Conservation (phyloP, 352 stramenopile genomes). For the Globisporangium emineosum region DNA sequence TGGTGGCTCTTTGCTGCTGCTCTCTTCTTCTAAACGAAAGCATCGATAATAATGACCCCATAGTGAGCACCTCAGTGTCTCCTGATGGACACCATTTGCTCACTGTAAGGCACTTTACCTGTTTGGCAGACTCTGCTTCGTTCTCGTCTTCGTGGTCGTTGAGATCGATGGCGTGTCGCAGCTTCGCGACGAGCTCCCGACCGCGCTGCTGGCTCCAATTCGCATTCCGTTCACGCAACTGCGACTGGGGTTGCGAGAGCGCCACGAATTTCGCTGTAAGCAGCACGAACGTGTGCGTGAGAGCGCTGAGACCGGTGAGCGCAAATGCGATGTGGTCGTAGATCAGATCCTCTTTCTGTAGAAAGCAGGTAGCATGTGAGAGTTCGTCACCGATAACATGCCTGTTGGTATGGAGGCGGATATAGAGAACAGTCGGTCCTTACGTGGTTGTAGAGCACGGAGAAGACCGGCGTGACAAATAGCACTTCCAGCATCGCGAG, state of each 20-base stretch:
- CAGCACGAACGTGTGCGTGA: slow-evolving; percentile 33
- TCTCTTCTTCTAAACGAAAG: slow-evolving; percentile 5
- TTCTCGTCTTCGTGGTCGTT: background rate
- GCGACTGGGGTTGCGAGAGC: slow-evolving; percentile 7
- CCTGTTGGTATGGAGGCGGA: background rate
- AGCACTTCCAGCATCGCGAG: slow-evolving; percentile 25
- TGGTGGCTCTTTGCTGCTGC: background rate
- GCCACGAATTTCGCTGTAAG: slow-evolving; percentile 24
- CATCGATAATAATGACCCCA: background rate
- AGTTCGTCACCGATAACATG: no score
- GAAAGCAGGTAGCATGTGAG: background rate
- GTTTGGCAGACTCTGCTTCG: background rate
- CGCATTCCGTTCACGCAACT: background rate
- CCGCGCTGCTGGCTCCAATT: slow-evolving; percentile 6
- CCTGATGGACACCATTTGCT: background rate
- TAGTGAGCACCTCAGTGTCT: background rate
- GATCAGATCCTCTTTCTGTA: slow-evolving; percentile 24
- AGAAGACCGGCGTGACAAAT: slow-evolving; percentile 33
- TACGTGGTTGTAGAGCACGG: slow-evolving; percentile 30
- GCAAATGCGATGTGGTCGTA: slow-evolving; percentile 33
- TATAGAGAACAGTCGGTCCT: background rate
- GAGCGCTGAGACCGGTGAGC: slow-evolving; percentile 27
- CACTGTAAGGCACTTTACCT: background rate
- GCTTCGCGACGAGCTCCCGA: slow-evolving; percentile 2
- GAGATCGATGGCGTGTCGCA: slow-evolving; percentile 8